Evolutionary conservation across 352 stramenopile species (phyloP).

Genomic region (Plasmopara muralis): DNA sequence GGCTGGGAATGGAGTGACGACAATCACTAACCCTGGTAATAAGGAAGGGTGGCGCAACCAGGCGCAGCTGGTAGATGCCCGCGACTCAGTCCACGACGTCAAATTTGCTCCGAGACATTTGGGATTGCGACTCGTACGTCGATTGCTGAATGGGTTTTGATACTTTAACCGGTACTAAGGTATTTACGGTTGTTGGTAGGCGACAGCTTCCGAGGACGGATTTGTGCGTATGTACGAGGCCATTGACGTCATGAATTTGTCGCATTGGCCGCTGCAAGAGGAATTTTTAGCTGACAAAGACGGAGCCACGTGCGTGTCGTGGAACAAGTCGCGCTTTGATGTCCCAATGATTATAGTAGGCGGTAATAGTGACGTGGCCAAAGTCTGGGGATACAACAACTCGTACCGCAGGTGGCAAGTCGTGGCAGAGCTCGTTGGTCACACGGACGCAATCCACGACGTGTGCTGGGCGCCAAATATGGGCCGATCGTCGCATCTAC

Average conservation of each 20-base stretch:
- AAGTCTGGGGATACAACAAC: conserved; percentile 91
- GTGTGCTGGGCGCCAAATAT: conserved; percentile 96
- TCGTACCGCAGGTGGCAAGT: conserved; percentile 81
- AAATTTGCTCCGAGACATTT: conserved; percentile 93
- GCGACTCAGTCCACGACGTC: conserved; percentile 92
- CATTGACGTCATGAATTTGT: conserved; percentile 93
- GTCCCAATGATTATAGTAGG: conserved; percentile 92
- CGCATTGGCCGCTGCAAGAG: conserved; percentile 90
- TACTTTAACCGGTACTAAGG: no score
- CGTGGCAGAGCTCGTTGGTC: conserved; percentile 72
- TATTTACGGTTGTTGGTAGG: conserved; percentile 28
- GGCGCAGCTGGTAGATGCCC: conserved; percentile 86
- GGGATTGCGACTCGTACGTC: conserved; percentile 79
- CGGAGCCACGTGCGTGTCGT: conserved; percentile 90
- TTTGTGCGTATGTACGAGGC: conserved; percentile 94
- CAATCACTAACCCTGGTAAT: conserved; percentile 3
- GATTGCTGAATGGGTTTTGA: not conserved
- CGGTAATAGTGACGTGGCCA: conserved; percentile 80
- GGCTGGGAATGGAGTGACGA: conserved; percentile 2
- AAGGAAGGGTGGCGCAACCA: conserved; percentile 80
- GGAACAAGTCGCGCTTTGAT: conserved; percentile 93
- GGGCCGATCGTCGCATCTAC: conserved; percentile 88
- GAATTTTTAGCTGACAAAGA: conserved; percentile 79
- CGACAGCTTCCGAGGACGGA: conserved; percentile 91
- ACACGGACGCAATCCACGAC: conserved; percentile 89